These are phyloP conservation scores for Tuber umbilicatum DNA, from an alignment of 495 filamentous ascomycete species.

Conservation along the genomic window DNA sequence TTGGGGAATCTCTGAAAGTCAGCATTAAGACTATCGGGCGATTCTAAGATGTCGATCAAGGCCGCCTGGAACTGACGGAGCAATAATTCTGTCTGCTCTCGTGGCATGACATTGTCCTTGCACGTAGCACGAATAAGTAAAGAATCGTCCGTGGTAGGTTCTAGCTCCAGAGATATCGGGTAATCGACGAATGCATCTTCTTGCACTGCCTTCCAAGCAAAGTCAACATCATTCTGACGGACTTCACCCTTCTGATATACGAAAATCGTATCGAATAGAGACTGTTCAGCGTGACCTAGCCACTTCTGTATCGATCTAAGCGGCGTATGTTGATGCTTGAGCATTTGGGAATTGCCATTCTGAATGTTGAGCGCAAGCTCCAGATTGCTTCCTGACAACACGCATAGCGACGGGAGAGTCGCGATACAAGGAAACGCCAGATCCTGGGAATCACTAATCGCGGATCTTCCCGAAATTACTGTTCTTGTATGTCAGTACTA, in stretches of 20 bases:
- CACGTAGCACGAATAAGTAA: constrained; percentile 59
- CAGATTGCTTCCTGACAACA: constrained; percentile 49
- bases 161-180: constrained; percentile 64
- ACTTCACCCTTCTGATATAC: constrained; percentile 59
- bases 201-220: constrained; percentile 48
- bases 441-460: constrained; percentile 49
- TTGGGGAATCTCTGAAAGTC: constrained; percentile 30
- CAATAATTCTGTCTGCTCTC: constrained; percentile 56
- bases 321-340: constrained; percentile 63
- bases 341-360: constrained; percentile 53
- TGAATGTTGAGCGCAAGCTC: constrained; percentile 55
- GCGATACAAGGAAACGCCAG: constrained; percentile 66
- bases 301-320: constrained; percentile 61
- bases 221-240: constrained; percentile 12
- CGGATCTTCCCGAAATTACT: constrained; percentile 58
- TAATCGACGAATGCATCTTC: constrained; percentile 59
- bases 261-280: constrained; percentile 72
- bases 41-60: constrained; percentile 47
- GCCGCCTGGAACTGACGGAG: constrained; percentile 57
- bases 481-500: constrained; percentile 14
- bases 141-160: constrained; percentile 46
- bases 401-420: constrained; percentile 60
- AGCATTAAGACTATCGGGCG: constrained; percentile 38
- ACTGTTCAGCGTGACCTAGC: constrained; percentile 52
- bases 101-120: constrained; percentile 54